A percentile compares a stretch with the other conserved stretches of the same genome.
phyloP scores from a whole-genome alignment of 1,139 yeast genomes.

The Pneumocystis canis region DNA sequence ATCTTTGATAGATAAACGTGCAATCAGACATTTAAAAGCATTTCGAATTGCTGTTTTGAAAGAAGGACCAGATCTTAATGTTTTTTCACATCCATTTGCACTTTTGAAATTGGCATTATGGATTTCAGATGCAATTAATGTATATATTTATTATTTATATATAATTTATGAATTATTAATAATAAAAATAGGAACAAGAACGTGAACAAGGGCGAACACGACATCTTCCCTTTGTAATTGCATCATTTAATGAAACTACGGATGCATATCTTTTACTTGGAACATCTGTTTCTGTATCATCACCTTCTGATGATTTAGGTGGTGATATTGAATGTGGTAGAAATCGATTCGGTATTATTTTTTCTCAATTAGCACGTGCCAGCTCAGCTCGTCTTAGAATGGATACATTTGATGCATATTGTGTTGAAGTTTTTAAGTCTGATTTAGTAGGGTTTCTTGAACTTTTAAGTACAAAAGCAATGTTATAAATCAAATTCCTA shows the following conservation, averaged over 20 bases:
- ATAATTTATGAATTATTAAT: background rate
- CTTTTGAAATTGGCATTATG: constrained; percentile 73
- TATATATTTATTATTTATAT: constrained; percentile 1
- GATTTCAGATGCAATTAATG: constrained; percentile 45
- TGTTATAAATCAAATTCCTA: background rate
- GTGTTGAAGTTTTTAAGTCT: constrained; percentile 75
- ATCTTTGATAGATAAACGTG: constrained; percentile 67
- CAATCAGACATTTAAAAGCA: constrained; percentile 62
- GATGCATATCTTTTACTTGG: constrained; percentile 85
- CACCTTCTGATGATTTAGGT: constrained; percentile 29
- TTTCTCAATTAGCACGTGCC: constrained; percentile 66
- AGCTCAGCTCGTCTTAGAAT: constrained; percentile 82
- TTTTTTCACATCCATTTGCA: constrained; percentile 76
- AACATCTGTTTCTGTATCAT: constrained; percentile 47
- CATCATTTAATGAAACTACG: constrained; percentile 59
- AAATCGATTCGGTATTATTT: constrained; percentile 79
- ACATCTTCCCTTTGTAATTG: constrained; percentile 66
- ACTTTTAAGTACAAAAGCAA: constrained; percentile 31
- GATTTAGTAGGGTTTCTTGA: constrained; percentile 82
- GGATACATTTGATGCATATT: constrained; percentile 88
- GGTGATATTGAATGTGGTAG: constrained; percentile 26
- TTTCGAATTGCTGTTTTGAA: constrained; percentile 77
- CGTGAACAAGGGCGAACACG: constrained; percentile 11
- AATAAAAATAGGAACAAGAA: constrained; percentile 10
- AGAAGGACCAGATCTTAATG: constrained; percentile 70